Base-by-base conservation (phyloP, 2,329 filamentous ascomycete genomes). In the Colletotrichum magnum region DNA sequence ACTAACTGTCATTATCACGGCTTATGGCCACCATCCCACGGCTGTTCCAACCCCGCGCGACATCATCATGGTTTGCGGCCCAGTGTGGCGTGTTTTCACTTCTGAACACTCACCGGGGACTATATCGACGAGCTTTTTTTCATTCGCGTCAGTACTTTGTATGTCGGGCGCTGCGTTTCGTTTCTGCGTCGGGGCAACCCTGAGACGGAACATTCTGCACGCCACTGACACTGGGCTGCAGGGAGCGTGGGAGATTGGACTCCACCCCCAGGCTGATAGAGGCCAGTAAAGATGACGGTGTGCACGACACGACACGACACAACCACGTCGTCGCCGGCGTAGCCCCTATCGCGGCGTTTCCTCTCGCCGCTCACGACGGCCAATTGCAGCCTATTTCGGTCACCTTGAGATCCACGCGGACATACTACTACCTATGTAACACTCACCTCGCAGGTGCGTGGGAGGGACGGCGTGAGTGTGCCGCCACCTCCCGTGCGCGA, bases 321-420 rank as follows among this genome's bases (percentile, higher is more conserved):
- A 21, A 48, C 32, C 66, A 41, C 50, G 50, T 65, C 54, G 26
- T 66, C 61, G 62, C 62, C 54, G 66, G 66, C 16, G 36, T 60
- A 60, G 41, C 56, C 62, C 66, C 66, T 60, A 69, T 66, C 66
- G 32, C 63, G n/a, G 28, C 43, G 39, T 9, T 50, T 53, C 45
- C 48, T 43, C 21, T 47, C 21, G 32, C 21, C 41, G 15, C 13
- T 43, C 10, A 24, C 32, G 43, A 48, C 36, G 16, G n/a, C 13
- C 41, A 50, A 65, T 65, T 52, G 45, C 32, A 36, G 32, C 51
- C 36, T 43, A 36, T 24, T 45, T 15, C n/a, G 28, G 50, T 41
- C 21, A 48, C 32, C 32, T 54, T n/a, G 5, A 41, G 18, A 28
- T 57, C 45, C 53, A n/a, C 51, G 36, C 36, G 16, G 41, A 9